Evolutionary conservation across 2,329 filamentous ascomycete species (phyloP).

Genomic region (Colletotrichum chrysophilum): DNA sequence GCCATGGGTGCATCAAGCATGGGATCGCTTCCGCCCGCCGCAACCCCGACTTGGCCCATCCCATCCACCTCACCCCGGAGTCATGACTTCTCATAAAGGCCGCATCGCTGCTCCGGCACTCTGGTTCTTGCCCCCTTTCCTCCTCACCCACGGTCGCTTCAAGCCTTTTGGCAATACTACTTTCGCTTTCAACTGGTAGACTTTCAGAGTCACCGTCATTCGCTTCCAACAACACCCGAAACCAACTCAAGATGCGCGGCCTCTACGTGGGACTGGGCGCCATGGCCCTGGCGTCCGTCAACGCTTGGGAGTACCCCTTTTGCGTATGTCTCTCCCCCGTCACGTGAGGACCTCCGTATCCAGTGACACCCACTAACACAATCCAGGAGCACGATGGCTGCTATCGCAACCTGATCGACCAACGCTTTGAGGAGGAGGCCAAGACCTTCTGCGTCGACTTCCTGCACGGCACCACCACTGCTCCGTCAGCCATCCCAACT

Average conservation of each 20-base stretch:
- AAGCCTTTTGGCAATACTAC: neutral
- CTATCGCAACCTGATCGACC: constrained; percentile 39
- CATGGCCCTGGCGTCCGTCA: constrained; percentile 33
- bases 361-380: neutral
- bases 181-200: constrained; percentile 37
- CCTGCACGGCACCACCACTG: constrained; percentile 33
- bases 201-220: constrained; percentile 23
- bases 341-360: neutral
- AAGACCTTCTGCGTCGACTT: constrained; percentile 36
- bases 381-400: constrained; percentile 35
- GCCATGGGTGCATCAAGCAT: constrained; percentile 4
- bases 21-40: neutral
- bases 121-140: neutral
- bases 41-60: neutral
- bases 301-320: constrained; percentile 31
- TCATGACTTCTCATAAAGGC: neutral
- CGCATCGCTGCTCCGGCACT: neutral
- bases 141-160: neutral
- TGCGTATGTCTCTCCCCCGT: constrained; percentile 23
- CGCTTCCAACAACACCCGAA: constrained; percentile 28
- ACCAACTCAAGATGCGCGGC: constrained; percentile 36
- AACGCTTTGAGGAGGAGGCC: constrained; percentile 32
- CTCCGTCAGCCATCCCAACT: constrained; percentile 31
- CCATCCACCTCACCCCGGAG: neutral
- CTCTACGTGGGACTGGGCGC: constrained; percentile 31